These are phyloP conservation scores for Penicillium sp. DNA, from an alignment of 2,329 filamentous ascomycete genomes.

Conservation along the genomic window DNA sequence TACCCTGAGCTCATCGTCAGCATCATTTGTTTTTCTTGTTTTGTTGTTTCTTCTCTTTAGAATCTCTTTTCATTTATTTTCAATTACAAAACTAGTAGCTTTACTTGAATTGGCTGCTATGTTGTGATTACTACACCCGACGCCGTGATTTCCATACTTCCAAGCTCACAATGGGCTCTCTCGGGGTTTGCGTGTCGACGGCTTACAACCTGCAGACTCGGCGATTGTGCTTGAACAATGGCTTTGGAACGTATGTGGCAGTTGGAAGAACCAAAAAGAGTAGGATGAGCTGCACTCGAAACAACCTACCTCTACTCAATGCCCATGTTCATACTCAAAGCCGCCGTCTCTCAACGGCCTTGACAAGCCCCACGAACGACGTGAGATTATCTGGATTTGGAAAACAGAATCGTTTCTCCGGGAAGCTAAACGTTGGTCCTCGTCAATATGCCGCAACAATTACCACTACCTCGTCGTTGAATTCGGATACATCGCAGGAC, in stretches of 20 bases:
- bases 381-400: background rate
- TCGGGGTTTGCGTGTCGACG: background rate
- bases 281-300: background rate
- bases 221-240: background rate
- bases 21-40: background rate
- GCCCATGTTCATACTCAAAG: background rate
- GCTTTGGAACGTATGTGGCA: background rate
- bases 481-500: background rate
- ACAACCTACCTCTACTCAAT: background rate
- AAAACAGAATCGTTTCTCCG: background rate
- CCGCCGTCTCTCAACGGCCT: background rate
- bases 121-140: background rate
- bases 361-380: background rate
- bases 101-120: background rate
- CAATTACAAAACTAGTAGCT: background rate
- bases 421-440: background rate
- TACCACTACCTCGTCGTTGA: background rate
- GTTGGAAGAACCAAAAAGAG: background rate
- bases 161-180: background rate
- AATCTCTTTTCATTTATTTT: too few relatives aligned
- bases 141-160: background rate
- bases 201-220: slow-evolving; percentile 2
- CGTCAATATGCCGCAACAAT: background rate
- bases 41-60: too few relatives aligned
- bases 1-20: background rate